phyloP scores from a whole-genome alignment of 805 yeast species.

The Yarrowia sp. region DNA sequence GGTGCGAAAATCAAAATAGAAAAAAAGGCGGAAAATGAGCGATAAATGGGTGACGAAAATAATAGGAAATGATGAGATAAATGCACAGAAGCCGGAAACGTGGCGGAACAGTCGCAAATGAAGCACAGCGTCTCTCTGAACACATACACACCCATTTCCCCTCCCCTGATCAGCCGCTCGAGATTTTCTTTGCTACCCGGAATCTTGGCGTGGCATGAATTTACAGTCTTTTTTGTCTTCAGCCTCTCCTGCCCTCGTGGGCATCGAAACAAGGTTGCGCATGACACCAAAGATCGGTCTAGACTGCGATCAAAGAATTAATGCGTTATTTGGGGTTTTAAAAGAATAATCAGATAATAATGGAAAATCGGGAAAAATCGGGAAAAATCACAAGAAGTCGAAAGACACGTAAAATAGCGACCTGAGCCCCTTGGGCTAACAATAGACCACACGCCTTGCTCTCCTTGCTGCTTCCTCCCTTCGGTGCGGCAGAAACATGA shows the following conservation, averaged over 20 bases:
- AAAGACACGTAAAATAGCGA: not conserved
- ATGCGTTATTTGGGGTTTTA: not conserved
- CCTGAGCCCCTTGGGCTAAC: not conserved
- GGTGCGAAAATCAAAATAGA: not conserved
- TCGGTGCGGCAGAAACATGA: slow-evolving; percentile 2
- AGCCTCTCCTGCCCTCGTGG: slow-evolving; percentile 28
- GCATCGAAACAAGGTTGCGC: slow-evolving; percentile 1
- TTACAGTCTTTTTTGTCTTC: not conserved
- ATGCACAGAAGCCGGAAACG: not conserved
- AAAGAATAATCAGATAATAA: too few species aligned
- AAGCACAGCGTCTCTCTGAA: too few species aligned
- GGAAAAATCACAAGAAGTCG: not conserved
- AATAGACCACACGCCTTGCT: too few species aligned
- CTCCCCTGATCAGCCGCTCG: too few species aligned
- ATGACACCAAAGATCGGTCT: not conserved
- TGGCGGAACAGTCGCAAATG: too few species aligned
- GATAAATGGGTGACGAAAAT: not conserved
- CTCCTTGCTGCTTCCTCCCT: not conserved
- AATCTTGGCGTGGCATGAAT: too few species aligned
- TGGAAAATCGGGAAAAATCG: not conserved
- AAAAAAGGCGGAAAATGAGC: not conserved
- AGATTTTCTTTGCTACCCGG: too few species aligned
- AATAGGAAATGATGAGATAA: not conserved
- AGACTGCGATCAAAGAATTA: not conserved
- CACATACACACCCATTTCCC: too few species aligned